These are phyloP conservation scores for Nitzschia inconspicua DNA, from an alignment of 108 stramenopile species.

Conservation along the genomic window DNA sequence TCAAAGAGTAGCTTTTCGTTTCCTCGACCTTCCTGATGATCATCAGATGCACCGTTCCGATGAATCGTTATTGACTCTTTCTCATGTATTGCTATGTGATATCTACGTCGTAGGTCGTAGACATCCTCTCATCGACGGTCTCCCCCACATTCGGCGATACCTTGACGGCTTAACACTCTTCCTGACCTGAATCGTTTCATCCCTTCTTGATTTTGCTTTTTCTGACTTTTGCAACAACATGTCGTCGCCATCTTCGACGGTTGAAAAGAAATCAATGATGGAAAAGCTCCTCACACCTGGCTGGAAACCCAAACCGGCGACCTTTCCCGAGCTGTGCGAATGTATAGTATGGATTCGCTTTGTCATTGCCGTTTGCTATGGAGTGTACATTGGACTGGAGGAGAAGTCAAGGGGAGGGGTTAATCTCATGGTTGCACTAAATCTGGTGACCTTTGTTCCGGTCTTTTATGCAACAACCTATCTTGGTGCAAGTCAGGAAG, in stretches of 20 bases:
- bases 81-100: background rate
- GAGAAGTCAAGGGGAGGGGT: slow-evolving; percentile 14
- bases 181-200: too few species aligned
- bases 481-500: slow-evolving; percentile 46
- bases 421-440: slow-evolving; percentile 49
- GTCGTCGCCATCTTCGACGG: too few species aligned
- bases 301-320: slow-evolving; percentile 60
- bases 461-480: slow-evolving; percentile 51
- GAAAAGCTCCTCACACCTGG: slow-evolving; percentile 31
- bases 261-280: slow-evolving; percentile 11
- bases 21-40: background rate
- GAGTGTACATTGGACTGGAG: slow-evolving; percentile 41
- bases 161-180: too few species aligned
- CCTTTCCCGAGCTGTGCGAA: slow-evolving; percentile 64
- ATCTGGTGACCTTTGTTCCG: slow-evolving; percentile 67
- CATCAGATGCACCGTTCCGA: background rate
- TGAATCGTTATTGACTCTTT: background rate
- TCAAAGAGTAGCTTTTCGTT: too few species aligned
- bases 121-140: too few species aligned
- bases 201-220: too few species aligned
- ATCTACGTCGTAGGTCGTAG: too few species aligned
- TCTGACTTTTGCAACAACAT: too few species aligned
- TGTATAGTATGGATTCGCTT: slow-evolving; percentile 59
- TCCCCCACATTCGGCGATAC: too few species aligned
- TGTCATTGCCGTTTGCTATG: slow-evolving; percentile 46